Conservation (phyloP, 2,329 filamentous ascomycete genomes). For the Mollisiaceae sp. region DNA sequence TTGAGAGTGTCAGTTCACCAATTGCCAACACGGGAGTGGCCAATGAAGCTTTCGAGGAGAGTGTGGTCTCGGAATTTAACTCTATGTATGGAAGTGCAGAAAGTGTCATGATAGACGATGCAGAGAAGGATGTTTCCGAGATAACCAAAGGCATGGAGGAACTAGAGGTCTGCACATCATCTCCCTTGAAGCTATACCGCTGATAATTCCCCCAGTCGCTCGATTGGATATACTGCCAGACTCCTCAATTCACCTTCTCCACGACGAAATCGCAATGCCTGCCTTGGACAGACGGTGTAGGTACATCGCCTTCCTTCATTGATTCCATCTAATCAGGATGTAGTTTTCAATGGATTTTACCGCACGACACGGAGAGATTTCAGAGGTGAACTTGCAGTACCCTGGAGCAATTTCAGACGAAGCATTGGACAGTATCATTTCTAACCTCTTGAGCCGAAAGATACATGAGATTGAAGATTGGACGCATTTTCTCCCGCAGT, state of each 20-base stretch:
- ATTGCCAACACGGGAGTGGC: conserved; percentile 77
- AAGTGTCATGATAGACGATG: conserved; percentile 36
- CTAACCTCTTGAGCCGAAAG: conserved; percentile 12
- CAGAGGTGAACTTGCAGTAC: conserved; percentile 9
- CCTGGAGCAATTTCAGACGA: background rate
- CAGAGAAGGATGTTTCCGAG: conserved; percentile 49
- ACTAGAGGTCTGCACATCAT: conserved; percentile 55
- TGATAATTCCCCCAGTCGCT: conserved; percentile 51
- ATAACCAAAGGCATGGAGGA: conserved; percentile 68
- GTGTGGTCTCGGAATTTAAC: conserved; percentile 69
- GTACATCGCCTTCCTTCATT: background rate
- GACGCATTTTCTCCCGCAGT: conserved; percentile 2
- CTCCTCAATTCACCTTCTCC: conserved; percentile 68
- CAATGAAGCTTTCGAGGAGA: conserved; percentile 53
- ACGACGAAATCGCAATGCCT: too few species aligned
- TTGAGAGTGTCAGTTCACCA: conserved; percentile 87
- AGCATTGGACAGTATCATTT: background rate
- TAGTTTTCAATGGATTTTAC: conserved; percentile 19
- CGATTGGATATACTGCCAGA: conserved; percentile 85
- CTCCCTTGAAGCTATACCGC: conserved; percentile 29
- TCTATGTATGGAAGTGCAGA: conserved; percentile 63
- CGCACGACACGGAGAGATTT: conserved; percentile 17
- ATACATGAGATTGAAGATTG: conserved; percentile 24
- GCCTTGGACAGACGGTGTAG: conserved; percentile 1
- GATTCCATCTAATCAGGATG: background rate